A percentile compares a stretch with the other conserved stretches of the same genome.
phyloP scores from a whole-genome alignment of 148 eudicot species.

The Fagopyrum tataricum region DNA sequence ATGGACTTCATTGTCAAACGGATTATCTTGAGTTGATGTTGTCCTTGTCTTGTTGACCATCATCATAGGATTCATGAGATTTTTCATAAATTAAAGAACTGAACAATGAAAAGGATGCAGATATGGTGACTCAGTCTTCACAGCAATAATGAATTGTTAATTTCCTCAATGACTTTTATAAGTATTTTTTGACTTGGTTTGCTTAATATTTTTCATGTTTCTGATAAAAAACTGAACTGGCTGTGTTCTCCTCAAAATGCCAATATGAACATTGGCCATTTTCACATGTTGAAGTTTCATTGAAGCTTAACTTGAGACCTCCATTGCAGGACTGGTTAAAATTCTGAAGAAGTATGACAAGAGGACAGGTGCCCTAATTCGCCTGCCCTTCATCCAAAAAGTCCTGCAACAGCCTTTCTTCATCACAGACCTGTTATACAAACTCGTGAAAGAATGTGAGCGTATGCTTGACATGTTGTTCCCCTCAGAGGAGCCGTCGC shows the following conservation, averaged over 20 bases:
- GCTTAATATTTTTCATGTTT: neutral
- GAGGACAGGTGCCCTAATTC: conserved; percentile 73
- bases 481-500: conserved; percentile 35
- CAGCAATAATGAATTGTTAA: neutral
- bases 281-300: neutral
- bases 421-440: conserved; percentile 70
- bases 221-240: neutral
- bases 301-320: neutral
- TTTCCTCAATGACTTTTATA: neutral
- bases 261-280: no score
- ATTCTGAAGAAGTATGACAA: conserved; percentile 92
- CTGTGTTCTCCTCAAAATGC: no score
- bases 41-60: neutral
- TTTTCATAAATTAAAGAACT: neutral
- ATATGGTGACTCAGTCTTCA: neutral
- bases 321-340: conserved; percentile 62
- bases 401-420: conserved; percentile 89
- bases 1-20: neutral
- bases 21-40: neutral
- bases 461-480: conserved; percentile 58
- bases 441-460: conserved; percentile 86
- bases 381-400: conserved; percentile 78
- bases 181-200: neutral
- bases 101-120: neutral
- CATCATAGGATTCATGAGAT: neutral